These are phyloP conservation scores for Talaromyces thailandensis DNA, from an alignment of 495 filamentous ascomycete genomes.

Conservation along the genomic window DNA sequence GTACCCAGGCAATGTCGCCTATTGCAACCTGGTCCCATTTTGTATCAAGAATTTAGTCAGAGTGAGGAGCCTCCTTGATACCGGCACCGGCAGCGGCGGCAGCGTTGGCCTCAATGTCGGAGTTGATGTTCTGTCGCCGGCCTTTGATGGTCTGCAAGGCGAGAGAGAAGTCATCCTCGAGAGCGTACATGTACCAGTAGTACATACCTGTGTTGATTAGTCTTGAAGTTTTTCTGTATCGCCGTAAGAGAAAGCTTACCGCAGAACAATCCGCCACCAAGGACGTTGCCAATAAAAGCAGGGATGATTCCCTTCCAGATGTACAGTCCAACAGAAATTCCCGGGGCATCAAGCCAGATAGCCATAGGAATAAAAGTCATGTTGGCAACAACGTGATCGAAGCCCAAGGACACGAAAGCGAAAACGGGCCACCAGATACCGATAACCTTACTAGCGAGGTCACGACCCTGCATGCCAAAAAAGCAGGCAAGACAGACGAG, in stretches of 20 bases:
- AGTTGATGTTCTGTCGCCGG: conserved; percentile 10
- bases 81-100: neutral
- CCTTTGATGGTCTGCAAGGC: conserved; percentile 11
- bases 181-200: conserved; percentile 45
- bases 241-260: conserved; percentile 13
- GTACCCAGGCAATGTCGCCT: neutral
- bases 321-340: conserved; percentile 43
- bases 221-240: neutral
- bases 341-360: conserved; percentile 43
- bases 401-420: conserved; percentile 47
- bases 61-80: neutral
- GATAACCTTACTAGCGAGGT: conserved; percentile 46
- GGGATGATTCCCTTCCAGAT: conserved; percentile 61
- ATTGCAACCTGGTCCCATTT: neutral
- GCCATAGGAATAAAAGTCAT: conserved; percentile 55
- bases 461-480: conserved; percentile 46
- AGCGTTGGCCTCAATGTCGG: conserved; percentile 18
- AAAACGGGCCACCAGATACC: conserved; percentile 60
- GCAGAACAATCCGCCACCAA: conserved; percentile 46
- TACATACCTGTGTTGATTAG: conserved; percentile 20
- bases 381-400: conserved; percentile 57
- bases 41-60: neutral
- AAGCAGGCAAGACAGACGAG: conserved; percentile 53
- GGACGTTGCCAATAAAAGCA: conserved; percentile 45
- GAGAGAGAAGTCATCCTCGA: conserved; percentile 14